Conservation (phyloP, 2,329 filamentous ascomycete genomes). For the Stagonosporopsis chrysanthemi region DNA sequence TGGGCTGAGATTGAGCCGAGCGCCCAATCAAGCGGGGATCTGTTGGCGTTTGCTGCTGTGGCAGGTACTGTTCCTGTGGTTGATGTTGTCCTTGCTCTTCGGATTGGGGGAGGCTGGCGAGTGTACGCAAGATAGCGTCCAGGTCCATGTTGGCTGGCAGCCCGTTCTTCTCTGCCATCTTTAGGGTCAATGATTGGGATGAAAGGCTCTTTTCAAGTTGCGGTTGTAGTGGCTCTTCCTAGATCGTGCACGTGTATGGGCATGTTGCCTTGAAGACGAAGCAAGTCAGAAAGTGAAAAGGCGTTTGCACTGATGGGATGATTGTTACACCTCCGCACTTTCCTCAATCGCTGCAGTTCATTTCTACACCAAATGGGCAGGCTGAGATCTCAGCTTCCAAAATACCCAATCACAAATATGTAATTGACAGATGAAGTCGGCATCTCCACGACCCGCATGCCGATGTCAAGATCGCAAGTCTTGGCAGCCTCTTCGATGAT, state of each 20-base stretch:
- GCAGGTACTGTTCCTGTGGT: conserved; percentile 5
- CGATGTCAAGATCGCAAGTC: conserved; percentile 24
- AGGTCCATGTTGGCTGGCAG: conserved; percentile 37
- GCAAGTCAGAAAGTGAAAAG: conserved; percentile 1
- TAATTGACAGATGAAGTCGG: conserved; percentile 10
- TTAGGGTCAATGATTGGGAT: not conserved
- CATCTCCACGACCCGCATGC: conserved; percentile 5
- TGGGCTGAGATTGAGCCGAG: conserved; percentile 23
- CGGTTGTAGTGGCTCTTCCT: not conserved
- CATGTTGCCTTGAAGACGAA: conserved; percentile 9
- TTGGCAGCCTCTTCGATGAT: conserved; percentile 36
- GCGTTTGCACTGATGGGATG: not conserved
- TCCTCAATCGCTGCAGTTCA: not conserved
- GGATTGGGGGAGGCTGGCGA: conserved; percentile 40
- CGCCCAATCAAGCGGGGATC: conserved; percentile 37
- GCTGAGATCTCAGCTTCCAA: not conserved
- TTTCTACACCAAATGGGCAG: not conserved
- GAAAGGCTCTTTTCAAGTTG: not conserved
- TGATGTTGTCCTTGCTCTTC: conserved; percentile 22
- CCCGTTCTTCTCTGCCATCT: conserved; percentile 42
- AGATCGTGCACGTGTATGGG: not conserved
- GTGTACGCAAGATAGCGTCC: conserved; percentile 45
- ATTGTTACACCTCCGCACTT: not conserved
- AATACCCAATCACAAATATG: not conserved
- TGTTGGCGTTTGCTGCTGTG: conserved; percentile 19